Base-by-base conservation (phyloP, 768 basidiomycete genomes). In the Mycena belliarum region DNA sequence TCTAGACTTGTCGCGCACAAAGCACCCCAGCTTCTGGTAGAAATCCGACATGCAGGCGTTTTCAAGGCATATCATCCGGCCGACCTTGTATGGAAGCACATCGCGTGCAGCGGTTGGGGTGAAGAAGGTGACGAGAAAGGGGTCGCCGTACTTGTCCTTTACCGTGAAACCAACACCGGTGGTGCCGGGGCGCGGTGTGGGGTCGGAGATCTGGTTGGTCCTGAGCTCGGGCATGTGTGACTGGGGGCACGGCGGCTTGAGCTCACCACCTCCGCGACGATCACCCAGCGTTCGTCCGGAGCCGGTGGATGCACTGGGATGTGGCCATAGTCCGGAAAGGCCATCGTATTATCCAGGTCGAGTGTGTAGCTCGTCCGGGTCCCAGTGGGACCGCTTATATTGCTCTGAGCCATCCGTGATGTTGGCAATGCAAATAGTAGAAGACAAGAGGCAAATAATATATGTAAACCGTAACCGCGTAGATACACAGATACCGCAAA, bases 221-320 rank as follows among this genome's bases (percentile, higher is more conserved):
- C 20, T 21, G 41, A 42, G 43, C 9, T 5, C 5, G n/a, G n/a
- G n/a, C n/a, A 21, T 5, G 28, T 21, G 25, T 0, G n/a, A 5
- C 1, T 21, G 20, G 6, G 7, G 25, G n/a, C n/a, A n/a, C n/a
- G n/a, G 16, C 6, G 6, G 11, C 7, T 0, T 20, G 38, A 16
- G 26, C 58, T 41, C 43, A 55, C 53, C 54, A 61, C 35, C 33
- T 61, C 54, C 2, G 38, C 32, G 7, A 56, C n/a, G 20, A 55
- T 55, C 14, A 61, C 45, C 59, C 59, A 61, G 18, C 45, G 46
- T 46, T 61, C 59, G 23, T 61, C 59, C 2, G 53, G 49, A 1
- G 24, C 47, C 11, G 59, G 54, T 3, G 59, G 54, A n/a, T 14
- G 37, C 8, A 35, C 35, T 18, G 59, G 59, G 14, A 61, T 60